A percentile compares a stretch with the other conserved stretches of the same genome.
phyloP scores from a whole-genome alignment of 2,329 filamentous ascomycete species.

The Anthostomella pinea region DNA sequence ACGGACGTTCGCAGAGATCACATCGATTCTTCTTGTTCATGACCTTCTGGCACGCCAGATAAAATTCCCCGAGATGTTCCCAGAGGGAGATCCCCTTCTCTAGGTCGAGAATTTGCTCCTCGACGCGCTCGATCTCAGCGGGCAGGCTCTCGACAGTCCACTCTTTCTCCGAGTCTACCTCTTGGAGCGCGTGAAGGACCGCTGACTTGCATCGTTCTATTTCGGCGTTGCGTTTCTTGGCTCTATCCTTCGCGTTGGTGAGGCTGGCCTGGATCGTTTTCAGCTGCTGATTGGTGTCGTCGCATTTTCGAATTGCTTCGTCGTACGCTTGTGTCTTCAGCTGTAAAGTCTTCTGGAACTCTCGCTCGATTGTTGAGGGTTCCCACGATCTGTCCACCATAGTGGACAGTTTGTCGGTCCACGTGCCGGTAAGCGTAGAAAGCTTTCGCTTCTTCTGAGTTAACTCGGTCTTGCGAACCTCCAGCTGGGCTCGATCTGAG shows the following conservation, averaged over 20 bases:
- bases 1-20: constrained; percentile 69
- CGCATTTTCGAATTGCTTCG: constrained; percentile 67
- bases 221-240: constrained; percentile 63
- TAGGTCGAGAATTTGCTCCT: constrained; percentile 57
- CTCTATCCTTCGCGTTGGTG: constrained; percentile 60
- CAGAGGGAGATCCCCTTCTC: constrained; percentile 68
- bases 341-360: constrained; percentile 64
- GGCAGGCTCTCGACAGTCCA: constrained; percentile 53
- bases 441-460: constrained; percentile 71
- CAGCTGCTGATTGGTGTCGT: constrained; percentile 67
- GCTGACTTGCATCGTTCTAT: constrained; percentile 57
- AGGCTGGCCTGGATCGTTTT: constrained; percentile 75
- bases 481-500: constrained; percentile 78
- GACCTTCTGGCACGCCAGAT: constrained; percentile 62
- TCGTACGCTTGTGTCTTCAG: constrained; percentile 55
- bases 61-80: constrained; percentile 69
- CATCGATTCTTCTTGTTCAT: constrained; percentile 71
- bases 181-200: constrained; percentile 48
- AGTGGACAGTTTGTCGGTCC: constrained; percentile 65
- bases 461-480: constrained; percentile 77
- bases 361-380: constrained; percentile 63
- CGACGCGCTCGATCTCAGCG: constrained; percentile 46
- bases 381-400: constrained; percentile 68
- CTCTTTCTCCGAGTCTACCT: constrained; percentile 38
- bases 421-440: constrained; percentile 72